phyloP scores from a whole-genome alignment of 768 basidiomycete species.

The Phanerochaete carnosa region DNA sequence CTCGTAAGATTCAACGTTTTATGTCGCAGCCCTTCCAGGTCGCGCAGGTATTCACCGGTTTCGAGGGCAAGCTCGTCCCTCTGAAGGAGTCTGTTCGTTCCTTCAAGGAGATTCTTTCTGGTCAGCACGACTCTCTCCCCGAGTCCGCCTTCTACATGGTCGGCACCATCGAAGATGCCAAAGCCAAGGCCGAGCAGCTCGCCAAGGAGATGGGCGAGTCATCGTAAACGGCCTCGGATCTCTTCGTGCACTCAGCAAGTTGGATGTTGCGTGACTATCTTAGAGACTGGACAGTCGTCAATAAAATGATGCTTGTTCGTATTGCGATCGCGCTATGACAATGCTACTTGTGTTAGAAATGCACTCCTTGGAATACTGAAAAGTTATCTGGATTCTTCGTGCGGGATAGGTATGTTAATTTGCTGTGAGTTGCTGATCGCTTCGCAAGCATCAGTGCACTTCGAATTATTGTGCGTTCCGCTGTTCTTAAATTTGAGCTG shows the following conservation, averaged over 20 bases:
- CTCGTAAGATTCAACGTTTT: constrained; percentile 98
- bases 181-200: constrained; percentile 95
- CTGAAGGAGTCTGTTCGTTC: constrained; percentile 95
- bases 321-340: not conserved
- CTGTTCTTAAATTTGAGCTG: no score
- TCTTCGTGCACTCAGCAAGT: not conserved
- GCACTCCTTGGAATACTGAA: no score
- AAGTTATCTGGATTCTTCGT: no score
- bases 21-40: constrained; percentile 99
- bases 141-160: constrained; percentile 99
- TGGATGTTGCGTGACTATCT: not conserved
- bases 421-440: no score
- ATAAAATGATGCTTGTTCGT: constrained; percentile 9
- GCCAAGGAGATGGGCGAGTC: constrained; percentile 84
- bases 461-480: no score
- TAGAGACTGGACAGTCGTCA: constrained; percentile 3
- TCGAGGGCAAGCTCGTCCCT: constrained; percentile 94
- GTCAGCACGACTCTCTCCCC: constrained; percentile 83
- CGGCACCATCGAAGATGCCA: constrained; percentile 96
- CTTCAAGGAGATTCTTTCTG: constrained; percentile 96
- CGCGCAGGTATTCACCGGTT: constrained; percentile 99
- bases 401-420: no score
- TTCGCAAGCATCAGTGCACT: no score
- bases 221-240: constrained; percentile 14
- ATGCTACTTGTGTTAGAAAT: not conserved